A percentile compares a stretch with the other conserved stretches of the same genome.
These are phyloP conservation scores for Echites panduratus DNA, from an alignment of 257 asterid genomes.

Conservation along the genomic window DNA sequence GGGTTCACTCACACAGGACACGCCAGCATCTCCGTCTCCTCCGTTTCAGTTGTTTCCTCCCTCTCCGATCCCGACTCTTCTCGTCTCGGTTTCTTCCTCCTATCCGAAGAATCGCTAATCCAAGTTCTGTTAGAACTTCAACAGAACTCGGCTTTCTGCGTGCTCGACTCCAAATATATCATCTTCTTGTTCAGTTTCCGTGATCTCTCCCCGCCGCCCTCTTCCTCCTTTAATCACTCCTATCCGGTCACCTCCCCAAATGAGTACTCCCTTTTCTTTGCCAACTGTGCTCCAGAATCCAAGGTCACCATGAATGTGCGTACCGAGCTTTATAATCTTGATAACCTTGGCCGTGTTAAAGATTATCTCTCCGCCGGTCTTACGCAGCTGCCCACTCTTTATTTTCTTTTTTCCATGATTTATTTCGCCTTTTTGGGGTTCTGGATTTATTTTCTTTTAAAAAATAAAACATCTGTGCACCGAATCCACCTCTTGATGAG, in stretches of 20 bases:
- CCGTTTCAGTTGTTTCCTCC: constrained; percentile 59
- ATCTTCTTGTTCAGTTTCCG: constrained; percentile 59
- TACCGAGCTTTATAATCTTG: constrained; percentile 82
- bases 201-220: constrained; percentile 85
- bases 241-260: constrained; percentile 73
- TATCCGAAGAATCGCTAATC: constrained; percentile 69
- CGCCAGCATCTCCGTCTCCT: constrained; percentile 55
- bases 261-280: constrained; percentile 83
- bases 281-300: constrained; percentile 86
- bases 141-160: constrained; percentile 67
- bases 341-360: constrained; percentile 49
- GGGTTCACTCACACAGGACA: constrained; percentile 94
- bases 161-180: constrained; percentile 69
- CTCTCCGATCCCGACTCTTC: constrained; percentile 53
- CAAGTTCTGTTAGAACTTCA: constrained; percentile 81
- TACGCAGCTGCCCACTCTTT: constrained; percentile 74
- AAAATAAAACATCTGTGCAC: constrained; percentile 62
- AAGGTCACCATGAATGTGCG: constrained; percentile 78
- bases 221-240: constrained; percentile 48
- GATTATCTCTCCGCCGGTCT: constrained; percentile 84
- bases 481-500: constrained; percentile 86
- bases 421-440: constrained; percentile 56
- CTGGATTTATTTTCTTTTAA: constrained; percentile 53
- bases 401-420: constrained; percentile 48
- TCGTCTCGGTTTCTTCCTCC: constrained; percentile 75